A percentile compares a stretch with the other conserved stretches of the same genome.
phyloP scores from a whole-genome alignment of 225 moss, liverwort and hornwort species.

The Pleurozium schreberi region DNA sequence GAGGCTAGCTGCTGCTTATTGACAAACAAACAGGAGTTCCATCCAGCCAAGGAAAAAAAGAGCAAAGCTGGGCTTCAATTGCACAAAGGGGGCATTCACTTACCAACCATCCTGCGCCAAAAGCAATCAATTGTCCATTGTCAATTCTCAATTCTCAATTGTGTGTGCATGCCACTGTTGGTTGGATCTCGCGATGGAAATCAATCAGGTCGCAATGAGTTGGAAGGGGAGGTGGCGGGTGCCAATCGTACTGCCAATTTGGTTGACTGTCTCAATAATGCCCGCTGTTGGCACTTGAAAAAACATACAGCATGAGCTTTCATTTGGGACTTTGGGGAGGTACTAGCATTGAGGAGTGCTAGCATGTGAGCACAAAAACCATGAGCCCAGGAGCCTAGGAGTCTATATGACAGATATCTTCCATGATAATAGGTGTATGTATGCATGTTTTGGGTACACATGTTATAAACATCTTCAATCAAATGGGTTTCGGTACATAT shows the following conservation, averaged over 20 bases:
- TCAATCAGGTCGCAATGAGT: background rate
- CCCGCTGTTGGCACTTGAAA: background rate
- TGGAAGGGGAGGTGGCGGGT: background rate
- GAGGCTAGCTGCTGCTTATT: background rate
- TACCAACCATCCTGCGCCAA: background rate
- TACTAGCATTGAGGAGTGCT: too few species aligned
- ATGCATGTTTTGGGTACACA: too few species aligned
- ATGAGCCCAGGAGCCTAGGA: too few species aligned
- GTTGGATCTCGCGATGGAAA: too few species aligned
- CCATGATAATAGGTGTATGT: too few species aligned
- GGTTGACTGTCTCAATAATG: background rate
- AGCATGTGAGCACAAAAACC: too few species aligned
- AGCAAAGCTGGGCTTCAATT: too few species aligned
- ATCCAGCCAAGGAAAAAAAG: background rate
- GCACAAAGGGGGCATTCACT: background rate
- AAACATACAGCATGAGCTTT: background rate
- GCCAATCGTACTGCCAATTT: background rate
- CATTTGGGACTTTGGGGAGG: too few species aligned
- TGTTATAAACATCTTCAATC: too few species aligned
- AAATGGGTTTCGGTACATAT: too few species aligned
- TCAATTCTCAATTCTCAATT: too few species aligned
- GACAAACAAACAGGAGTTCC: fast-evolving
- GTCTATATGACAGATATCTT: too few species aligned
- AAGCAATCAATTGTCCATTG: background rate
- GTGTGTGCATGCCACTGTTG: background rate